Conservation (phyloP, 441 rosid species). For the Jatropha podagrica region DNA sequence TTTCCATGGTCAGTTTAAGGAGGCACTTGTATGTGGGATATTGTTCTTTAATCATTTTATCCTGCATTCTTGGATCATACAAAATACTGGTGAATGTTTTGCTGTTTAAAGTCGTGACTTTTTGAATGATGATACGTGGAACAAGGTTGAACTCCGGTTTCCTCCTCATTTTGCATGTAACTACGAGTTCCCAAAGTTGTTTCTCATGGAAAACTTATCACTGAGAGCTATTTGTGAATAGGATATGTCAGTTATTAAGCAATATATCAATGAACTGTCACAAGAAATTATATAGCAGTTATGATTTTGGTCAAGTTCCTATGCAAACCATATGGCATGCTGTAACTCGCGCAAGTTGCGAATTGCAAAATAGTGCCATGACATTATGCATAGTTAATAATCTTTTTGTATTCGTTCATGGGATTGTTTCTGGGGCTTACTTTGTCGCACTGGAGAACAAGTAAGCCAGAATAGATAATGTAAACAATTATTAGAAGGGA, state of each 20-base stretch:
- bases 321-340: neutral
- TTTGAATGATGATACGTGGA: neutral
- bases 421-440: constrained; percentile 1
- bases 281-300: neutral
- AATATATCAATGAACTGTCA: neutral
- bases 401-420: neutral
- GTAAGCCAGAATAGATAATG: neutral
- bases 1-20: neutral
- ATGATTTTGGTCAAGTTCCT: neutral
- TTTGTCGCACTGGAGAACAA: neutral
- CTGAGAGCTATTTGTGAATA: neutral
- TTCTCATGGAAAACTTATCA: neutral
- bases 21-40: neutral
- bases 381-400: too few species aligned
- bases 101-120: neutral
- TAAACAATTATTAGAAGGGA: neutral
- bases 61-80: neutral
- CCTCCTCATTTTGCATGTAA: neutral
- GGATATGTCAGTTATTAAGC: neutral
- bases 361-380: neutral
- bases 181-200: neutral
- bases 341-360: neutral
- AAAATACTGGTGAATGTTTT: neutral
- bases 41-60: neutral
- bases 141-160: neutral